These are phyloP conservation scores for Apiospora rasikravindrae DNA, from an alignment of 2,329 filamentous ascomycete species.

Conservation along the genomic window DNA sequence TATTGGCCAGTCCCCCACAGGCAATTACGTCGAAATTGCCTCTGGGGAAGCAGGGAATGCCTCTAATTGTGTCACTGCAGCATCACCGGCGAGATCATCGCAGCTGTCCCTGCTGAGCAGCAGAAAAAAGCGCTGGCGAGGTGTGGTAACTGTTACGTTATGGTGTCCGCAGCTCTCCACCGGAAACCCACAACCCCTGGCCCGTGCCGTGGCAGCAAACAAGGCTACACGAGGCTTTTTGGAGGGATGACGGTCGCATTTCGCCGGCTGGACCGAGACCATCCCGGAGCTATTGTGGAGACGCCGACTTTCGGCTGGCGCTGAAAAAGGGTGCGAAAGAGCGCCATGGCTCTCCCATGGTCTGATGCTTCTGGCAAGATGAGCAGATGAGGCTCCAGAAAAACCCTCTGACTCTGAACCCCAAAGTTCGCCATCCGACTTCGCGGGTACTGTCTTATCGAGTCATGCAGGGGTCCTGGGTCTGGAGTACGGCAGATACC, in stretches of 20 bases:
- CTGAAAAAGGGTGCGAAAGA: neutral
- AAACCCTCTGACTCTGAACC: neutral
- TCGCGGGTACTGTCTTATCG: neutral
- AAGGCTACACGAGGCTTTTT: neutral
- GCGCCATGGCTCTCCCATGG: neutral
- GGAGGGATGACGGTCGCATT: slow-evolving; percentile 5
- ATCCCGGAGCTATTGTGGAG: slow-evolving; percentile 1
- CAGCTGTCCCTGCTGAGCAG: neutral
- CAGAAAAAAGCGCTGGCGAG: neutral
- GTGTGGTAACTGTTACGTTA: slow-evolving; percentile 16
- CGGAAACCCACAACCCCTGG: neutral
- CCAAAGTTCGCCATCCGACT: neutral
- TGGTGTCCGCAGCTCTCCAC: neutral
- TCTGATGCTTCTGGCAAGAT: slow-evolving; percentile 6
- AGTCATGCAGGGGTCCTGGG: slow-evolving; percentile 1
- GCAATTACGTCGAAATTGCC: neutral
- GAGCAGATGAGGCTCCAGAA: slow-evolving; percentile 10
- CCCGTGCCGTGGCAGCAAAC: slow-evolving; percentile 14
- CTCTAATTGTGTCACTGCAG: neutral
- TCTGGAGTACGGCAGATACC: neutral
- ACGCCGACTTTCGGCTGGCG: neutral
- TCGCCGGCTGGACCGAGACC: neutral
- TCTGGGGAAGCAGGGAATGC: neutral
- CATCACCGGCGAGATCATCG: slow-evolving; percentile 8
- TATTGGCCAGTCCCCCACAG: neutral